These are phyloP conservation scores for Epichloe scottii DNA, from an alignment of 2,329 filamentous ascomycete species.

Conservation along the genomic window DNA sequence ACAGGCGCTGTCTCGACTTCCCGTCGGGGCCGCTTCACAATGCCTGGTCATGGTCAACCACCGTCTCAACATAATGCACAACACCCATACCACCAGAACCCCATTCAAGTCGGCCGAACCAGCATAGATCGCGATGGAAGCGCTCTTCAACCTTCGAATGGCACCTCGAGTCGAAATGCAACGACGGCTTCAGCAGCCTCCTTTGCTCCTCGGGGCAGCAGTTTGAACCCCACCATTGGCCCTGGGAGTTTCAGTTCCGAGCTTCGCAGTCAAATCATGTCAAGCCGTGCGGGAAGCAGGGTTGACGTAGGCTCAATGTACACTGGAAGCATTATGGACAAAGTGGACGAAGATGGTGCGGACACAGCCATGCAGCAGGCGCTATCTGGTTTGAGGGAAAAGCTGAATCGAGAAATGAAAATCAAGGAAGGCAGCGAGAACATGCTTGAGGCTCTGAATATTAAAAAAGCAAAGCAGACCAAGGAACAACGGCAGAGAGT, in stretches of 20 bases:
- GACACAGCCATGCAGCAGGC: conserved; percentile 53
- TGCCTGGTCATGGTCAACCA: conserved; percentile 19
- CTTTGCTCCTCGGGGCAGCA: conserved; percentile 54
- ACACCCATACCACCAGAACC: conserved; percentile 18
- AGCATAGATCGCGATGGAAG: conserved; percentile 44
- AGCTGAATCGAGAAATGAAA: conserved; percentile 89
- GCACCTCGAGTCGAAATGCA: conserved; percentile 30
- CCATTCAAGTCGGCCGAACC: conserved; percentile 21
- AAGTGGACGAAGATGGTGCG: conserved; percentile 50
- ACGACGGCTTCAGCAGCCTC: conserved; percentile 45
- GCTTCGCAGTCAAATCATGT: conserved; percentile 55
- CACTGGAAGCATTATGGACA: conserved; percentile 34
- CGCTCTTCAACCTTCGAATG: conserved; percentile 37
- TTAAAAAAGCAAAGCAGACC: conserved; percentile 90
- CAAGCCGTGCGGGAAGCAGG: conserved; percentile 23
- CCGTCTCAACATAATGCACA: conserved; percentile 25
- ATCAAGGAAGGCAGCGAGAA: conserved; percentile 98
- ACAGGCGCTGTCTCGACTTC: conserved; percentile 20
- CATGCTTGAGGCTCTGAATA: conserved; percentile 84
- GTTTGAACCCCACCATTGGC: conserved; percentile 56
- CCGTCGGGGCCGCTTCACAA: conserved; percentile 19
- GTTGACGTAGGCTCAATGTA: conserved; percentile 23
- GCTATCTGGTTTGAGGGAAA: conserved; percentile 64
- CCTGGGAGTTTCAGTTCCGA: conserved; percentile 87
- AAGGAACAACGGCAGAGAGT: conserved; percentile 71